phyloP scores from a whole-genome alignment of 257 asterid species.

The Jasminum sambac region DNA sequence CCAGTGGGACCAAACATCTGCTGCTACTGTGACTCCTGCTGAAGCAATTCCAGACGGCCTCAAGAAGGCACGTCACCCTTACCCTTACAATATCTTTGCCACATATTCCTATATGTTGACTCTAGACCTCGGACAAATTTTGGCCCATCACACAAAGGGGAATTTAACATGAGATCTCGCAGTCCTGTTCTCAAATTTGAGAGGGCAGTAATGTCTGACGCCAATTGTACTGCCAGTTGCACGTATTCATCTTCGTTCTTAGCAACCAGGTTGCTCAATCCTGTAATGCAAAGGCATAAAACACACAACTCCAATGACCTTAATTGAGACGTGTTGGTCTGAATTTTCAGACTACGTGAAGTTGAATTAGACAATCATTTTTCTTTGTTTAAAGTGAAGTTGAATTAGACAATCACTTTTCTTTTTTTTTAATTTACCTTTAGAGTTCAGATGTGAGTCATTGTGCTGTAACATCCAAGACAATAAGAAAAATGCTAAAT shows the following conservation, averaged over 20 bases:
- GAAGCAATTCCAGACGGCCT: constrained; percentile 45
- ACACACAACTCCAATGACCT: not conserved
- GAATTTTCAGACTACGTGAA: not conserved
- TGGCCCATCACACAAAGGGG: constrained; percentile 83
- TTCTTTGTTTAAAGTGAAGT: too few relatives aligned
- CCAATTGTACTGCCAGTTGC: constrained; percentile 63
- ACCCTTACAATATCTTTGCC: constrained; percentile 78
- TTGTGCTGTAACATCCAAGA: not conserved
- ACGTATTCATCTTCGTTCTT: constrained; percentile 85
- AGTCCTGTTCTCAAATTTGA: constrained; percentile 68
- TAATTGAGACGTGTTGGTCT: not conserved
- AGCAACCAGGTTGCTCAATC: constrained; percentile 73
- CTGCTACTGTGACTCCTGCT: not conserved
- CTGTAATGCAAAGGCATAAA: constrained; percentile 39
- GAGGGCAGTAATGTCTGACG: constrained; percentile 69
- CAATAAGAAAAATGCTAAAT: too few relatives aligned
- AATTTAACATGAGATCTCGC: constrained; percentile 79
- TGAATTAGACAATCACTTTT: too few relatives aligned
- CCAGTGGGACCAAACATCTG: constrained; percentile 22
- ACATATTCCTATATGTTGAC: constrained; percentile 68
- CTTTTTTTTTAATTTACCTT: not conserved
- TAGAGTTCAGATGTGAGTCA: not conserved
- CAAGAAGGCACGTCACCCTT: constrained; percentile 83
- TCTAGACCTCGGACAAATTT: constrained; percentile 68
- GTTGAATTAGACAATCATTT: not conserved